phyloP scores from a whole-genome alignment of 1,139 yeast species.

The Kodamaea sp. region DNA sequence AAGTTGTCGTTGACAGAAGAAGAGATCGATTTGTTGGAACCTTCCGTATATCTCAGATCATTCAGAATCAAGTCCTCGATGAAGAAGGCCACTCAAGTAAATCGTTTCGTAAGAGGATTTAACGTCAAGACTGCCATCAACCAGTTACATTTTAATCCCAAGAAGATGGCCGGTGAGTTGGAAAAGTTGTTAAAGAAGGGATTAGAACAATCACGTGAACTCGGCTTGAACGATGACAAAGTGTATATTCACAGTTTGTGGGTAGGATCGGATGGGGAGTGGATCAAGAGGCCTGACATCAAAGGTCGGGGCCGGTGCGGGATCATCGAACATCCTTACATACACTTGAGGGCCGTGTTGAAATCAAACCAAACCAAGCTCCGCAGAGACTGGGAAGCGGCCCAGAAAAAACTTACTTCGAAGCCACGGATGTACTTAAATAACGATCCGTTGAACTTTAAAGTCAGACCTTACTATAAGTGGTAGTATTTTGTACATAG shows the following conservation, averaged over 20 bases:
- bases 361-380: slow-evolving; percentile 62
- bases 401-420: slow-evolving; percentile 38
- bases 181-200: slow-evolving; percentile 76
- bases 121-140: slow-evolving; percentile 80
- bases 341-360: slow-evolving; percentile 79
- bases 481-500: slow-evolving; percentile 30
- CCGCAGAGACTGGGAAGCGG: slow-evolving; percentile 62
- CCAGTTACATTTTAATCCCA: slow-evolving; percentile 86
- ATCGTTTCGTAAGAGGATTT: slow-evolving; percentile 72
- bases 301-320: slow-evolving; percentile 94
- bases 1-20: slow-evolving; percentile 57
- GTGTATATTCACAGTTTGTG: slow-evolving; percentile 81
- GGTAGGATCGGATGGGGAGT: slow-evolving; percentile 87
- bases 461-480: slow-evolving; percentile 44
- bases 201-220: slow-evolving; percentile 61
- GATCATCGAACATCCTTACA: slow-evolving; percentile 68
- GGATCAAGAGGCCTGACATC: slow-evolving; percentile 72
- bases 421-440: slow-evolving; percentile 52
- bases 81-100: slow-evolving; percentile 83
- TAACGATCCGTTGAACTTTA: slow-evolving; percentile 48
- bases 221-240: slow-evolving; percentile 60
- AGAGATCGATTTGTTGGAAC: slow-evolving; percentile 81
- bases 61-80: slow-evolving; percentile 80
- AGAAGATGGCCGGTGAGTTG: slow-evolving; percentile 77
- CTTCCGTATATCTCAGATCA: slow-evolving; percentile 76